These are phyloP conservation scores for Arachnopeziza araneosa DNA, from an alignment of 2,329 filamentous ascomycete genomes.

Conservation along the genomic window DNA sequence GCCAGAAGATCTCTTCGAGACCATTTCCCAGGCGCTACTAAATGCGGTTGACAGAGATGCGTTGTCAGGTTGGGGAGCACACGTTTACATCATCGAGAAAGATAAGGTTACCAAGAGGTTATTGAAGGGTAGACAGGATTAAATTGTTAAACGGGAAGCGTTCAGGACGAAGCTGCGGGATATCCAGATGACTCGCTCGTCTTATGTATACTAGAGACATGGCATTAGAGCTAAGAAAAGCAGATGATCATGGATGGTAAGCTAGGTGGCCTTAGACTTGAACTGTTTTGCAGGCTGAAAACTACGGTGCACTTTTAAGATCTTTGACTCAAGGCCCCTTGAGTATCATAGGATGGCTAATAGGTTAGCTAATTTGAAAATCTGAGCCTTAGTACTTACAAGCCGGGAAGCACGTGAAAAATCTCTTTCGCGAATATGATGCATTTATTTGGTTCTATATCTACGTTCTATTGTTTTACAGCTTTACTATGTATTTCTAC, in stretches of 20 bases:
- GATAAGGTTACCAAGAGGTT: constrained; percentile 99
- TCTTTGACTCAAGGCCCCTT: neutral
- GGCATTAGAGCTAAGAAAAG: constrained; percentile 1
- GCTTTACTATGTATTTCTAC: neutral
- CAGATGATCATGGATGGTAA: constrained; percentile 10
- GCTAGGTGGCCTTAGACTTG: neutral
- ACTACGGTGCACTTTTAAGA: neutral
- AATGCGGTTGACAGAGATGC: constrained; percentile 97
- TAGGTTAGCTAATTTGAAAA: no score
- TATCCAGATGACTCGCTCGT: constrained; percentile 5
- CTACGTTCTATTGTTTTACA: constrained; percentile 25
- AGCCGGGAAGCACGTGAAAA: neutral
- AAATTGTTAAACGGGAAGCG: constrained; percentile 32
- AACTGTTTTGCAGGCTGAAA: neutral
- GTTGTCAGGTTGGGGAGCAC: constrained; percentile 93
- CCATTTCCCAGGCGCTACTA: constrained; percentile 89
- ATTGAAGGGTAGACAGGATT: constrained; percentile 96
- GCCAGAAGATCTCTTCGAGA: constrained; percentile 96
- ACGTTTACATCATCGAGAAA: constrained; percentile 99
- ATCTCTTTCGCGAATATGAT: neutral
- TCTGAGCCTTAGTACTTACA: neutral
- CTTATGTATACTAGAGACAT: constrained; percentile 26
- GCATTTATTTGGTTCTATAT: constrained; percentile 19
- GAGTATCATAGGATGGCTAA: no score
- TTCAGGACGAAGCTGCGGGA: constrained; percentile 5